Evolutionary conservation across 192 early-diverging fungal species (phyloP).

Genomic region (Allomyces arbusculus): DNA sequence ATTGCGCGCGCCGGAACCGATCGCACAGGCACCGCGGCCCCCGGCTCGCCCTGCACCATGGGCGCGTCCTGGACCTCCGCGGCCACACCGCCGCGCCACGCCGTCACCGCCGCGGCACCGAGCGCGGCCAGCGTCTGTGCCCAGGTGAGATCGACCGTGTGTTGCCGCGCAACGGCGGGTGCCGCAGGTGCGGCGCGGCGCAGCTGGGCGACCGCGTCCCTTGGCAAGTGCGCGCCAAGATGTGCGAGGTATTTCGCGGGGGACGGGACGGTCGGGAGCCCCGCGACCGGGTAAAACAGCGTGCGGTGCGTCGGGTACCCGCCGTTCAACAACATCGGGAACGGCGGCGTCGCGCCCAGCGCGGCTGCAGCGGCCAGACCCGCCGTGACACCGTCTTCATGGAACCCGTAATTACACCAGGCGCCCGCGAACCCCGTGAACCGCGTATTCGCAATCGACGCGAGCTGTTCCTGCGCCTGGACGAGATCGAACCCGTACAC

Average conservation of each 20-base stretch:
- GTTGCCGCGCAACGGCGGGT: neutral
- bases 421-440: slow-evolving; percentile 28
- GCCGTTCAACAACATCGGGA: slow-evolving; percentile 1
- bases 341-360: slow-evolving; percentile 22
- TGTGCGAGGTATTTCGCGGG: neutral
- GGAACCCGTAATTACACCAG: slow-evolving; percentile 49
- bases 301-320: neutral
- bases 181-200: neutral
- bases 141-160: neutral
- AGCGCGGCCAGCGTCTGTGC: neutral
- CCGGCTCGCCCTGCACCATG: neutral
- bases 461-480: slow-evolving; percentile 22
- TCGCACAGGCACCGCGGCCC: neutral
- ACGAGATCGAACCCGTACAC: slow-evolving; percentile 16
- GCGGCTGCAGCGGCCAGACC: slow-evolving; percentile 27
- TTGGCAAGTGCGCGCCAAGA: neutral
- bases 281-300: neutral
- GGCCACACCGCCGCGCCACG: neutral
- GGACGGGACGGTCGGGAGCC: neutral
- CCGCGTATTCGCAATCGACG: slow-evolving; percentile 23
- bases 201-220: neutral
- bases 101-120: neutral
- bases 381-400: slow-evolving; percentile 38
- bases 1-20: neutral
- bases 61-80: neutral